A percentile compares a stretch with the other conserved stretches of the same genome.
phyloP scores from a whole-genome alignment of 176 grass and related monocot genomes.

The Rhynchospora breviuscula region DNA sequence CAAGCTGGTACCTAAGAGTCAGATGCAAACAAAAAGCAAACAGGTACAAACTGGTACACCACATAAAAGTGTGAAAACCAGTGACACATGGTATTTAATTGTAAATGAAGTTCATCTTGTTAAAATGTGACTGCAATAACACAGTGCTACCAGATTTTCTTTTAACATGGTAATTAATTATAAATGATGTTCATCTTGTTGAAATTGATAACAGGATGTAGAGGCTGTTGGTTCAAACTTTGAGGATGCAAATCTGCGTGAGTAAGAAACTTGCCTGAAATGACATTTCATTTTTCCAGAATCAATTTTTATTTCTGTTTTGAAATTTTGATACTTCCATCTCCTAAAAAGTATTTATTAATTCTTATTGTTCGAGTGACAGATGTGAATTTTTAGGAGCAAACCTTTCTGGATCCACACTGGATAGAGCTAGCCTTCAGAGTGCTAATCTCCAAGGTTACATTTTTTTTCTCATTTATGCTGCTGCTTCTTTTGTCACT shows the following conservation, averaged over 20 bases:
- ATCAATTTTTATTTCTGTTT: not conserved
- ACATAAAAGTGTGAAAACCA: not conserved
- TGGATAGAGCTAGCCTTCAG: constrained; percentile 83
- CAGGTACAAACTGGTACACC: no score
- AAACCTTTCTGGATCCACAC: constrained; percentile 55
- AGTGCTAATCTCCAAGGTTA: constrained; percentile 92
- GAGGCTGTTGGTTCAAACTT: constrained; percentile 61
- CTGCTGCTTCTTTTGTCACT: not conserved
- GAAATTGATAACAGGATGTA: constrained; percentile 47
- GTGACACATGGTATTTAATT: constrained; percentile 1
- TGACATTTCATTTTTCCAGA: constrained; percentile 12
- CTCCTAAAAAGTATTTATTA: constrained; percentile 8
- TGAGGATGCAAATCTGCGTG: constrained; percentile 63
- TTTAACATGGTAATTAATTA: not conserved
- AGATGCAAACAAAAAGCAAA: no score
- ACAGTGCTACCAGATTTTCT: not conserved
- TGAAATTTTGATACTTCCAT: not conserved
- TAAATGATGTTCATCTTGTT: constrained; percentile 3
- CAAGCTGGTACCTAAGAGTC: no score
- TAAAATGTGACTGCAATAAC: not conserved
- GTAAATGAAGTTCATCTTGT: constrained; percentile 5
- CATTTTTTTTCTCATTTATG: not conserved
- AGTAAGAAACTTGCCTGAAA: constrained; percentile 66
- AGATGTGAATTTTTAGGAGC: constrained; percentile 87
- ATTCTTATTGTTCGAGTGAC: constrained; percentile 17